phyloP scores from a whole-genome alignment of 257 asterid genomes.

The Solanum peruvianum region DNA sequence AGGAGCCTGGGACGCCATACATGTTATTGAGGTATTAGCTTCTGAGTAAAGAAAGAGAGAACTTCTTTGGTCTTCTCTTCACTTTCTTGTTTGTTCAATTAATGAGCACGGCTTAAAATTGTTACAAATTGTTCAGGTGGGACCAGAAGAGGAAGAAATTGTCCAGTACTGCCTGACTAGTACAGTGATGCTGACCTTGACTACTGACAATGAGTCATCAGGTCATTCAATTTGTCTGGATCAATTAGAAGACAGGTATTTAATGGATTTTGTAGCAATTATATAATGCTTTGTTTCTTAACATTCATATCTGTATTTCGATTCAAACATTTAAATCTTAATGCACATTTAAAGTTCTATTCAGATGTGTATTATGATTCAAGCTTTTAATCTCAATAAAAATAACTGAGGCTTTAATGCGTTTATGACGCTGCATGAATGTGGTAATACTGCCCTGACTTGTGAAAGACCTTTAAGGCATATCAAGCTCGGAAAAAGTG shows the following conservation, averaged over 20 bases:
- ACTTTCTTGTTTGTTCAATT: not conserved
- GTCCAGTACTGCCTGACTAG: slow-evolving; percentile 88
- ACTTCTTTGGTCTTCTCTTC: not conserved
- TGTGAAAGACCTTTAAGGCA: not conserved
- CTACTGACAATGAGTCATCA: slow-evolving; percentile 70
- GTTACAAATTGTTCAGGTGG: slow-evolving; percentile 36
- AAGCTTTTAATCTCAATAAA: not conserved
- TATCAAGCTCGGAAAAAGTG: not conserved
- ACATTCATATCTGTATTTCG: not conserved
- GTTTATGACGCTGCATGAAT: not conserved
- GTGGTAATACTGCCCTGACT: not conserved
- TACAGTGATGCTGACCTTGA: slow-evolving; percentile 87
- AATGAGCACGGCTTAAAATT: not conserved
- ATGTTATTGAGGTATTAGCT: slow-evolving; percentile 76
- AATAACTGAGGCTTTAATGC: not conserved
- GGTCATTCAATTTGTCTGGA: slow-evolving; percentile 93
- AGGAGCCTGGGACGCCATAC: slow-evolving; percentile 99
- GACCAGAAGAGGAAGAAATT: slow-evolving; percentile 64
- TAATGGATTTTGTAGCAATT: not conserved
- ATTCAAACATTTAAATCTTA: not conserved
- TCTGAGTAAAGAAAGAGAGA: not conserved
- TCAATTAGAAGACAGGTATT: slow-evolving; percentile 96
- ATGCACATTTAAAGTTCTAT: not conserved
- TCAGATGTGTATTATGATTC: not conserved
- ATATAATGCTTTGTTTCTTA: not conserved